Percentiles rank a stretch among this genome's conserved stretches.
Evolutionary conservation across 139 green algal species (phyloP).

Genomic region (Haematococcus sp.): DNA sequence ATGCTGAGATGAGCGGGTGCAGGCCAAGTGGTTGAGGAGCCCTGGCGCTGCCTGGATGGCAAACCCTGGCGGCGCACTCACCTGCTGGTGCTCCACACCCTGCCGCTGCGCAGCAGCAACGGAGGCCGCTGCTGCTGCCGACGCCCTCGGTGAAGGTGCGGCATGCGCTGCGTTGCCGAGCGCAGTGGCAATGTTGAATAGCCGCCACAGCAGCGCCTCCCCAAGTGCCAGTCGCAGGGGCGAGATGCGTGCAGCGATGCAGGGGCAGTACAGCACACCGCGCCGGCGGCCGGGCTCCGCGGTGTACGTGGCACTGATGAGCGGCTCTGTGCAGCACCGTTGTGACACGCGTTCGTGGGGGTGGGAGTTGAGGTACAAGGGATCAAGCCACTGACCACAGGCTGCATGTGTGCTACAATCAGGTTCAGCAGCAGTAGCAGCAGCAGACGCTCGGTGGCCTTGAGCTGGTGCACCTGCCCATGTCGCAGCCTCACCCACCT

Average conservation of each 20-base stretch:
- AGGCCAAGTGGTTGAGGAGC: background rate
- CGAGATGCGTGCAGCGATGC: slow-evolving; percentile 44
- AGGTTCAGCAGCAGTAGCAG: too few species aligned
- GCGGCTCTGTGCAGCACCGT: slow-evolving; percentile 4
- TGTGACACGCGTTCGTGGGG: too few species aligned
- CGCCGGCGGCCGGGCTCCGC: slow-evolving; percentile 38
- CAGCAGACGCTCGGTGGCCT: too few species aligned
- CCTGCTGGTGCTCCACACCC: slow-evolving; percentile 4
- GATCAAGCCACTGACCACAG: too few species aligned
- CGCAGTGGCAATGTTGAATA: slow-evolving; percentile 1
- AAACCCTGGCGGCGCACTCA: too few species aligned
- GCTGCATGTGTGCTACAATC: background rate
- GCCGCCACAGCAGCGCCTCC: slow-evolving; percentile 66
- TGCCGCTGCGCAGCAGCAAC: background rate
- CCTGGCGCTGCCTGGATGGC: too few species aligned
- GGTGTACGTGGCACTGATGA: too few species aligned
- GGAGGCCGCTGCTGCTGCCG: background rate
- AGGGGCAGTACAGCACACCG: slow-evolving; percentile 58
- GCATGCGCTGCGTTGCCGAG: slow-evolving; percentile 1
- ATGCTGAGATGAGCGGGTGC: background rate
- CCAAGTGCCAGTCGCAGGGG: slow-evolving; percentile 51
- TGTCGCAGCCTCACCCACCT: slow-evolving; percentile 7
- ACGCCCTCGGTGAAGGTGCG: background rate
- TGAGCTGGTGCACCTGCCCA: too few species aligned
- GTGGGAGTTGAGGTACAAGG: too few species aligned